These are phyloP conservation scores for Adansonia madagascariensis DNA, from an alignment of 441 rosid genomes.

Conservation along the genomic window DNA sequence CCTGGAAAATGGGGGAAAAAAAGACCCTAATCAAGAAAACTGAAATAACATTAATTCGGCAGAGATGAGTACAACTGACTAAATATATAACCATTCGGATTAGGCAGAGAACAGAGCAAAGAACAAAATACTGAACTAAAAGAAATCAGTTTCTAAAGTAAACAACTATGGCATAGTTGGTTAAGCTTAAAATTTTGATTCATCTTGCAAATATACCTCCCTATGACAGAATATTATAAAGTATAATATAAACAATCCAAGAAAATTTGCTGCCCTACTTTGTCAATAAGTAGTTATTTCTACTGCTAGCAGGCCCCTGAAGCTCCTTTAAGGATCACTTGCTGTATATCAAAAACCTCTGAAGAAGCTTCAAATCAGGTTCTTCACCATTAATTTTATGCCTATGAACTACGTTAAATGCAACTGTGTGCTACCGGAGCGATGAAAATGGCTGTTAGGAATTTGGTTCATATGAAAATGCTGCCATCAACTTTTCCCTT, in stretches of 20 bases:
- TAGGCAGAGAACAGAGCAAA: conserved; percentile 16
- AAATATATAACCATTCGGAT: background rate
- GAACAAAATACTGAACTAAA: conserved; percentile 12
- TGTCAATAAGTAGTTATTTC: conserved; percentile 41
- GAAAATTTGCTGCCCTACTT: conserved; percentile 52
- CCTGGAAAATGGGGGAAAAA: too few relatives aligned
- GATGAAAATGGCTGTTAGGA: conserved; percentile 51
- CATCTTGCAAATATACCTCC: conserved; percentile 51
- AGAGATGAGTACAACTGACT: background rate
- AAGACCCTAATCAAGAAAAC: too few relatives aligned
- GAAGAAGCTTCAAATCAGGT: conserved; percentile 45
- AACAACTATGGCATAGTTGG: conserved; percentile 34
- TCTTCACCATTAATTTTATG: conserved; percentile 42
- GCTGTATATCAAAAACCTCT: conserved; percentile 43
- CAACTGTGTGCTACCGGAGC: conserved; percentile 38
- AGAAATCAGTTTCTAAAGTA: conserved; percentile 26
- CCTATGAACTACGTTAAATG: conserved; percentile 44
- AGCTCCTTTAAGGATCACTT: conserved; percentile 34
- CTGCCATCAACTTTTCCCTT: conserved; percentile 76
- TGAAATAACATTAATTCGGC: background rate
- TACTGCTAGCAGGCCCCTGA: conserved; percentile 21
- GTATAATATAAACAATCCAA: conserved; percentile 58
- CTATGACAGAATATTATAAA: conserved; percentile 31
- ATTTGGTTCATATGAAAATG: conserved; percentile 48
- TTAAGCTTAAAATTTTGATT: conserved; percentile 41